phyloP scores from a whole-genome alignment of 106 monocot species.

The Agapanthus africanus region DNA sequence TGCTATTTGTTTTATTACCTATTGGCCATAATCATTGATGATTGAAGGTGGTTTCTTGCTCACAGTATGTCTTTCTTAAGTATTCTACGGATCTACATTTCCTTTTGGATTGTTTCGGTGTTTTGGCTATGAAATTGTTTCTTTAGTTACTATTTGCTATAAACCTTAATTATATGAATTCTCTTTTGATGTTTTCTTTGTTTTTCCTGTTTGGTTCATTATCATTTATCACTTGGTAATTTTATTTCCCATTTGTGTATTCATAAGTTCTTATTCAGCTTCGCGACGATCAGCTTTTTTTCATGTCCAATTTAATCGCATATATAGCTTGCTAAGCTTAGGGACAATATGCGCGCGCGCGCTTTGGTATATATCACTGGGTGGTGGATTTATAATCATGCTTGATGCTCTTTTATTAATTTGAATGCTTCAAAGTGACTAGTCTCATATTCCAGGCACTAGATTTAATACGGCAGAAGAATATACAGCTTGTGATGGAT shows the following conservation, averaged over 20 bases:
- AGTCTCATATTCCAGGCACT: conserved; percentile 47
- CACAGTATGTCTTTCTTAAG: no score
- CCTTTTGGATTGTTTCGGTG: background rate
- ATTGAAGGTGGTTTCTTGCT: no score
- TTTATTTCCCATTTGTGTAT: background rate
- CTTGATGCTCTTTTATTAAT: background rate
- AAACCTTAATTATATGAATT: background rate
- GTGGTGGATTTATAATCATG: no score
- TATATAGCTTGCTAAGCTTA: background rate
- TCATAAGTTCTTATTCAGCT: background rate
- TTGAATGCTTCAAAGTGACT: conserved; percentile 6
- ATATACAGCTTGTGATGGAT: conserved; percentile 73
- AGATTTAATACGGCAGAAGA: conserved; percentile 93
- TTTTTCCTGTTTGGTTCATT: background rate
- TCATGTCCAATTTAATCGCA: background rate
- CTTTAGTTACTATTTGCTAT: background rate
- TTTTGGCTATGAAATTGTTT: background rate
- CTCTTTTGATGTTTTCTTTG: background rate
- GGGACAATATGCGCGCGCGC: background rate
- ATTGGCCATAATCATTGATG: background rate
- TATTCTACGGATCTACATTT: no score
- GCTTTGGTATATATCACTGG: no score
- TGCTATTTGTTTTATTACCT: background rate
- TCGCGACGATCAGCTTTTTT: background rate
- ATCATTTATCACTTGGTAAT: no score